Evolutionary conservation across 805 yeast genomes (phyloP).

Genomic region (Candida methanosorbosa): DNA sequence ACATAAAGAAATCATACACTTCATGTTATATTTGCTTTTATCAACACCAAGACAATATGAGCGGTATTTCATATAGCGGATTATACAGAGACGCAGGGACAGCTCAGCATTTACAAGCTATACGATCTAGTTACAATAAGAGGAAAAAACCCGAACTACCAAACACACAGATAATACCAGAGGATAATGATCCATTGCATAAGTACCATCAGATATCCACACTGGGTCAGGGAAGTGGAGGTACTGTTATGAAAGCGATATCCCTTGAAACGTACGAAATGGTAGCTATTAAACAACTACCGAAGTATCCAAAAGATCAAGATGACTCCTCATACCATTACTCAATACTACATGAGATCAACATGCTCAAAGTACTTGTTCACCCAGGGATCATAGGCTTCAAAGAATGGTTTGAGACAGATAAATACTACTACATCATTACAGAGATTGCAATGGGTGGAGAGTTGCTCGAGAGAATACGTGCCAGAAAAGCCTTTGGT

Average conservation of each 20-base stretch:
- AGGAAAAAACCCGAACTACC: not conserved
- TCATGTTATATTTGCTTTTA: too few relatives aligned
- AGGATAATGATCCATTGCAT: not conserved
- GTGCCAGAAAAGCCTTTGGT: slow-evolving; percentile 66
- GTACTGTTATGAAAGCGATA: slow-evolving; percentile 1
- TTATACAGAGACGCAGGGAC: too few relatives aligned
- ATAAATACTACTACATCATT: slow-evolving; percentile 77
- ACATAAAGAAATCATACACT: too few relatives aligned
- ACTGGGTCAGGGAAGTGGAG: slow-evolving; percentile 1
- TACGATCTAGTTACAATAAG: not conserved
- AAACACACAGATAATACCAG: too few relatives aligned
- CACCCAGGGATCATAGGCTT: slow-evolving; percentile 80
- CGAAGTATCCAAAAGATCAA: not conserved
- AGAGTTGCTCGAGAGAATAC: slow-evolving; percentile 78
- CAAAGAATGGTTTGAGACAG: slow-evolving; percentile 81
- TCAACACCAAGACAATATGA: too few relatives aligned
- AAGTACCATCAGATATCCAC: not conserved
- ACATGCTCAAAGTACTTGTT: slow-evolving; percentile 48
- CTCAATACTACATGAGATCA: slow-evolving; percentile 62
- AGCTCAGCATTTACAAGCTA: too few relatives aligned
- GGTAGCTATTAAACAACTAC: slow-evolving; percentile 1
- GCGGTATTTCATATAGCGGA: too few relatives aligned
- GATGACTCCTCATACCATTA: not conserved
- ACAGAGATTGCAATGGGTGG: slow-evolving; percentile 92
- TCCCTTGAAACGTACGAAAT: not conserved